phyloP scores from a whole-genome alignment of 257 asterid species.

The Anisodus acutangulus region DNA sequence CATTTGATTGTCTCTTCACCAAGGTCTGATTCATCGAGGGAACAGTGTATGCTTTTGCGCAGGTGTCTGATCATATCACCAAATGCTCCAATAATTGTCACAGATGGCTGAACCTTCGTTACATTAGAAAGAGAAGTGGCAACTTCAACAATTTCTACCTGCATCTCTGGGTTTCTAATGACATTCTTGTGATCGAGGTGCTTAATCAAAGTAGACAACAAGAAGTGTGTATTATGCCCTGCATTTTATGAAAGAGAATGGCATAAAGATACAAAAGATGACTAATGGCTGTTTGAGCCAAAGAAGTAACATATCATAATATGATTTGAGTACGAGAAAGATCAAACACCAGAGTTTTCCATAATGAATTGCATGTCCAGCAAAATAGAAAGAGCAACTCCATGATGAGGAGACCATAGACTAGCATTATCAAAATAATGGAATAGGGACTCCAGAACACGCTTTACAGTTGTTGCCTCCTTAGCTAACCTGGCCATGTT shows the following conservation, averaged over 20 bases:
- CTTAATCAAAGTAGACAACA: slow-evolving; percentile 66
- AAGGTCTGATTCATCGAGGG: slow-evolving; percentile 56
- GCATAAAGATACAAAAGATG: not conserved
- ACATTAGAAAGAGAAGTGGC: slow-evolving; percentile 57
- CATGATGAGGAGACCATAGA: slow-evolving; percentile 67
- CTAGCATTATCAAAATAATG: slow-evolving; percentile 62
- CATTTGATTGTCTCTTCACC: slow-evolving; percentile 60
- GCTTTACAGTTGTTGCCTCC: slow-evolving; percentile 72
- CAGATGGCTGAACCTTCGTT: slow-evolving; percentile 64
- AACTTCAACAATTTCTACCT: slow-evolving; percentile 70
- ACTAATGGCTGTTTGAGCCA: not conserved
- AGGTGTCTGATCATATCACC: slow-evolving; percentile 77
- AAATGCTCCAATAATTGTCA: slow-evolving; percentile 61
- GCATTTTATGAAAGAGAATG: slow-evolving; percentile 37
- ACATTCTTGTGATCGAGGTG: slow-evolving; percentile 81
- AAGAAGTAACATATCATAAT: not conserved
- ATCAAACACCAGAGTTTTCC: slow-evolving; percentile 59
- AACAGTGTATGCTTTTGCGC: slow-evolving; percentile 65
- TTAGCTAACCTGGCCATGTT: slow-evolving; percentile 73
- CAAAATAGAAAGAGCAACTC: slow-evolving; percentile 64
- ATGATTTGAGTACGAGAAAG: not conserved
- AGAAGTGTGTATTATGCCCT: slow-evolving; percentile 64
- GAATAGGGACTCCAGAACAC: slow-evolving; percentile 68
- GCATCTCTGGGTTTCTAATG: slow-evolving; percentile 56
- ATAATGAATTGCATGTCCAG: slow-evolving; percentile 66